Conservation (phyloP, 163 green algal species). For the Prototheca wickerhamii region DNA sequence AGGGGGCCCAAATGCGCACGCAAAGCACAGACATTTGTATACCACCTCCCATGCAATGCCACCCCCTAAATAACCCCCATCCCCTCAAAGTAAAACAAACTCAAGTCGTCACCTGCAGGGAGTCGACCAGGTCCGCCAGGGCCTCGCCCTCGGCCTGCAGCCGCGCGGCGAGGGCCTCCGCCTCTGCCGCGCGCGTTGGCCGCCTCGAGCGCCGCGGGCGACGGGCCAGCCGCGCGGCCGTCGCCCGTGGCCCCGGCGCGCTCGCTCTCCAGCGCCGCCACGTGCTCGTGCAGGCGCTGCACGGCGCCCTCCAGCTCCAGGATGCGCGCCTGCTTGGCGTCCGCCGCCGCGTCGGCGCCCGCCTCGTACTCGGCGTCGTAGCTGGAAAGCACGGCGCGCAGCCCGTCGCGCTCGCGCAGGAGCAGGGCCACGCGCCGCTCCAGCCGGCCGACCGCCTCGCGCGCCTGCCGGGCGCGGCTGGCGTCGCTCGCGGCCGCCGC, state of each 20-base stretch:
- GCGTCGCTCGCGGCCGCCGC: no score
- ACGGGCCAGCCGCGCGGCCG: not conserved
- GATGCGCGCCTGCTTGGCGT: conserved; percentile 17
- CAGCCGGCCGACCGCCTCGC: no score
- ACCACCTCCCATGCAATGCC: no score
- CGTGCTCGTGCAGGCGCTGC: conserved; percentile 17
- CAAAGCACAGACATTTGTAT: no score
- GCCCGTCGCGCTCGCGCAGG: conserved; percentile 38
- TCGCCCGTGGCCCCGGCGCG: not conserved
- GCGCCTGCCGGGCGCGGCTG: conserved; percentile 2
- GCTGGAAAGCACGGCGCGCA: conserved; percentile 39
- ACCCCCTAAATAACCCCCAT: conserved; percentile 5
- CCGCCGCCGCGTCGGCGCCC: not conserved
- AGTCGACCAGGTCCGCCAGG: conserved; percentile 8
- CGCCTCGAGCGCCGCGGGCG: not conserved
- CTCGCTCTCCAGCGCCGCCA: conserved; percentile 4
- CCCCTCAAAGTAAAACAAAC: no score
- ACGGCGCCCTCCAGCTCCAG: conserved; percentile 24
- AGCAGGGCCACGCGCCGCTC: conserved; percentile 37
- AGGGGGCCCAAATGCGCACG: no score
- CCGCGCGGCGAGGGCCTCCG: conserved; percentile 6
- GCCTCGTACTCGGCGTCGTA: conserved; percentile 45
- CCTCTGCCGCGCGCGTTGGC: conserved; percentile 7
- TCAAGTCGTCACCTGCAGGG: no score
- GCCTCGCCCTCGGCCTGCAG: conserved; percentile 10